These are phyloP conservation scores for Calendula officinalis DNA, from an alignment of 129 eudicot species.

Conservation along the genomic window DNA sequence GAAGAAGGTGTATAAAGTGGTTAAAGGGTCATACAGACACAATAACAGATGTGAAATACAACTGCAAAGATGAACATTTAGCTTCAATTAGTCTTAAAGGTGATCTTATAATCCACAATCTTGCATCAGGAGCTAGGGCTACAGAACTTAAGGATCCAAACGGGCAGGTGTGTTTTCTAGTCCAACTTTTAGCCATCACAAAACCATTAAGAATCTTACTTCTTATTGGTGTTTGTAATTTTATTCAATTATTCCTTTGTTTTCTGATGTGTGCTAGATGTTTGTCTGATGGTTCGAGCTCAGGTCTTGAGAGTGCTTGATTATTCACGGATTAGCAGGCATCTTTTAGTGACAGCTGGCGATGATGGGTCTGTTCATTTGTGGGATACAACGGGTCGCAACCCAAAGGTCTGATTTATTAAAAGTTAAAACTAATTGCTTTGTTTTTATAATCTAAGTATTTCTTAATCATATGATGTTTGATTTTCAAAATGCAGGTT, in stretches of 20 bases:
- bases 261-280: conserved; percentile 51
- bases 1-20: conserved; percentile 91
- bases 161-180: conserved; percentile 57
- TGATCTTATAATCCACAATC: conserved; percentile 86
- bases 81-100: conserved; percentile 92
- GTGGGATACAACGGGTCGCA: conserved; percentile 97
- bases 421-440: conserved; percentile 1
- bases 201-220: conserved; percentile 19
- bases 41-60: conserved; percentile 79
- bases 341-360: conserved; percentile 96
- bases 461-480: conserved; percentile 2
- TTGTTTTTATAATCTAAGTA: conserved; percentile 2
- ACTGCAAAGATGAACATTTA: conserved; percentile 93
- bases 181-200: conserved; percentile 26
- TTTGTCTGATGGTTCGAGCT: conserved; percentile 52
- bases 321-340: conserved; percentile 97
- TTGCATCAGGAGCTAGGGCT: conserved; percentile 84
- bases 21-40: conserved; percentile 91
- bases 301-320: conserved; percentile 98
- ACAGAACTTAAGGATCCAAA: conserved; percentile 91
- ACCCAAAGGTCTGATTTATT: conserved; percentile 62
- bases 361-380: conserved; percentile 97
- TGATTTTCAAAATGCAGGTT: conserved; percentile 43
- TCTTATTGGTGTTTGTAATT: conserved; percentile 34
- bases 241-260: conserved; percentile 12